Evolutionary conservation across 2,329 filamentous ascomycete species (phyloP).

Genomic region (Myriosclerotinia scirpicola): DNA sequence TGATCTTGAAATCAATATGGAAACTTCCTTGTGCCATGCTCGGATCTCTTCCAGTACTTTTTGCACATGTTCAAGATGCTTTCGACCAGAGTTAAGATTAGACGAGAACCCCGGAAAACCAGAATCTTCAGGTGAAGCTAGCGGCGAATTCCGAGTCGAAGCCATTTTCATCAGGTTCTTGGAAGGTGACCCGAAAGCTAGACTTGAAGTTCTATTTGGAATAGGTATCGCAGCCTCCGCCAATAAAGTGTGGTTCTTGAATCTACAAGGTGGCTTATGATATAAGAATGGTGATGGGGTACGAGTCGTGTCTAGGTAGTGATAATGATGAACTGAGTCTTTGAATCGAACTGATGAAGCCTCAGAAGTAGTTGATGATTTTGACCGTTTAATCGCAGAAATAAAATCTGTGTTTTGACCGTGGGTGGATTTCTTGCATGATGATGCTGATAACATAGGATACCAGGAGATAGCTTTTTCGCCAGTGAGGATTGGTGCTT

Average conservation of each 20-base stretch:
- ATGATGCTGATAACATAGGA: slow-evolving; percentile 14
- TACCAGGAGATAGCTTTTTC: slow-evolving; percentile 16
- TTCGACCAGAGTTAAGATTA: slow-evolving; percentile 4
- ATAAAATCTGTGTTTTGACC: background rate
- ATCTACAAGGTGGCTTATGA: slow-evolving; percentile 7
- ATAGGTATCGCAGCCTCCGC: background rate
- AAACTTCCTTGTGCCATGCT: slow-evolving; percentile 19
- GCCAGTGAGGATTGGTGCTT: slow-evolving; percentile 10
- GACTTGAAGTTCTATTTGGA: slow-evolving; percentile 18
- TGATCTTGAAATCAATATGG: slow-evolving; percentile 17
- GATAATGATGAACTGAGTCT: background rate
- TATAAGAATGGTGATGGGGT: background rate
- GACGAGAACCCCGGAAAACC: background rate
- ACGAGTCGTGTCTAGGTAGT: background rate
- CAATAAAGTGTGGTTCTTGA: slow-evolving; percentile 6
- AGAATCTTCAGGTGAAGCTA: background rate
- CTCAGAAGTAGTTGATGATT: background rate
- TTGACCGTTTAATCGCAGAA: background rate
- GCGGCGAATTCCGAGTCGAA: no score
- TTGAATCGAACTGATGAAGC: slow-evolving; percentile 6
- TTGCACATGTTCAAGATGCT: slow-evolving; percentile 20
- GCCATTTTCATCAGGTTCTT: background rate
- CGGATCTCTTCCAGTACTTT: slow-evolving; percentile 21
- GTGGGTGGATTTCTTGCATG: background rate
- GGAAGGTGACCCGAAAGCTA: background rate